These are phyloP conservation scores for Chaetomium olivaceum DNA, from an alignment of 2,329 filamentous ascomycete species.

Conservation along the genomic window DNA sequence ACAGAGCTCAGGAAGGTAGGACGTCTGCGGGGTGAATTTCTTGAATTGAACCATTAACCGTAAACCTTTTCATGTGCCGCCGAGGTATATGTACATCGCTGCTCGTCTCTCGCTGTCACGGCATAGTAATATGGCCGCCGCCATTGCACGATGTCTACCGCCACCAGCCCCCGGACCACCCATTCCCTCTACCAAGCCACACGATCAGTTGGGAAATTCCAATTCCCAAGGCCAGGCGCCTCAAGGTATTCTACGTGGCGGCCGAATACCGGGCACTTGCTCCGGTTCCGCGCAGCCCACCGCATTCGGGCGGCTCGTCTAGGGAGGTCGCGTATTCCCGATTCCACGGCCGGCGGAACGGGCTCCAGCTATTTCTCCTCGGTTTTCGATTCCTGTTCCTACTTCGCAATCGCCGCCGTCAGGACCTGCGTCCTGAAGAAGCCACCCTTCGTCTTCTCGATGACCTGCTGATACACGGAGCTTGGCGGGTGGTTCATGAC, in stretches of 20 bases:
- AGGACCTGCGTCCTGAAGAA: constrained; percentile 98
- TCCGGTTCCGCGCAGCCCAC: not conserved
- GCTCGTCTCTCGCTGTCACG: constrained; percentile 7
- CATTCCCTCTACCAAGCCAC: not conserved
- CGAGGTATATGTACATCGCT: constrained; percentile 25
- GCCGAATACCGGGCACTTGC: not conserved
- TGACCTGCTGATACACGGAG: constrained; percentile 98
- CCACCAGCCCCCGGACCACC: not conserved
- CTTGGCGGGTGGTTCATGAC: constrained; percentile 99
- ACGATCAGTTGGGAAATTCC: not conserved
- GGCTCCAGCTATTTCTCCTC: not conserved
- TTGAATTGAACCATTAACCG: constrained; percentile 9
- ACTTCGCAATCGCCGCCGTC: constrained; percentile 60
- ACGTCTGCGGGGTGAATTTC: not conserved
- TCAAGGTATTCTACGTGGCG: not conserved
- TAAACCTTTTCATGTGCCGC: constrained; percentile 19
- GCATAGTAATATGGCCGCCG: constrained; percentile 10
- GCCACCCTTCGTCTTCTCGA: constrained; percentile 96
- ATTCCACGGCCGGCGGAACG: not conserved
- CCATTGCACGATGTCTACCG: constrained; percentile 14
- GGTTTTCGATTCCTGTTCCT: constrained; percentile 6
- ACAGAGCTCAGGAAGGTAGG: not conserved
- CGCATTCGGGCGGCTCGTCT: not conserved
- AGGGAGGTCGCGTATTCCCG: not conserved
- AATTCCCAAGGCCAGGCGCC: not conserved